Base-by-base conservation (phyloP, 2,329 filamentous ascomycete genomes). In the Aspergillus fumigatiaffinis region DNA sequence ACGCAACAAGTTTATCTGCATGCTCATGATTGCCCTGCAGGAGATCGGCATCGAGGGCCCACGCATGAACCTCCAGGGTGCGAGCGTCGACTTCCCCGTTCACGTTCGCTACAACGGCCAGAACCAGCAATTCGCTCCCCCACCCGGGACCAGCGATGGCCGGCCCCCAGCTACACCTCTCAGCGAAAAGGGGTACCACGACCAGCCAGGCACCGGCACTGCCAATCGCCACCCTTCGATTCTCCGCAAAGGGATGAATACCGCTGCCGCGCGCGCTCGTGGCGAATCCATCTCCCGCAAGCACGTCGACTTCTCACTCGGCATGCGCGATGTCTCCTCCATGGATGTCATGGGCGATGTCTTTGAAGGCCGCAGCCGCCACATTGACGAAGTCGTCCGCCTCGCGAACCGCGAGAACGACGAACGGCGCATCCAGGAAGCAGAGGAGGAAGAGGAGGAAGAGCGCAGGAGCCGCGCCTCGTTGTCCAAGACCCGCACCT, bases 1-100 rank as follows among this genome's bases (percentile, higher is more conserved):
- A 20, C 90, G 94, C 67, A 97, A 97, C 81, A 94, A 92, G 71
- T 96, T 97, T 74, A 92, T 95, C 63, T 92, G 89, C 62, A 91
- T 94, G 60, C 79, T 97, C 68, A 96, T 96, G 88, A 81, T 89
- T 41, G 86, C 90, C 55, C 92, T 97, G 80, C 84, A 89, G 60
- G 86, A 91, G 55, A 81, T 93, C 52, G 91, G 91, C 57, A 94
- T 96, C 71, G 89, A 96, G 79, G 90, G 90, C 54, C 91, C 92
- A 47, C 84, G 86, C 66, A 86, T 87, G 78, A 86, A 88, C 67
- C 84, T 83, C 74, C 87, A 88, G 53, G 87, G 89, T 59, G 84
- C 86, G 58, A 85, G 84, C 65, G 78, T 84, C 57, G 84, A 85
- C 50, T 86, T 85, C 70, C 89, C 89, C 0, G 80, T 90, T 61